A percentile compares a stretch with the other conserved stretches of the same genome.
Conservation (phyloP, 805 yeast species). For the Myxozyma udenii region DNA sequence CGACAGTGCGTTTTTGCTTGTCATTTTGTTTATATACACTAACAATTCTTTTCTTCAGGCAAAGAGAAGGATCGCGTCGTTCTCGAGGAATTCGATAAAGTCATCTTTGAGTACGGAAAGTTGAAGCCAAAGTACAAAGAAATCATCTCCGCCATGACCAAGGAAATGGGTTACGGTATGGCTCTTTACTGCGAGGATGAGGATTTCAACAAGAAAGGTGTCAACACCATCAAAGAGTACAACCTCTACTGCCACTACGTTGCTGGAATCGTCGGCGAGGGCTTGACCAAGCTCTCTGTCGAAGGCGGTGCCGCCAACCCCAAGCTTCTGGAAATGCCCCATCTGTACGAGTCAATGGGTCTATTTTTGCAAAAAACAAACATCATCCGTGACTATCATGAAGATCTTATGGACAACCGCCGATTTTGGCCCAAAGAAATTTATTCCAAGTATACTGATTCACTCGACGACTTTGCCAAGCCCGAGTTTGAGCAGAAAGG, state of each 20-base stretch:
- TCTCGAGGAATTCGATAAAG: slow-evolving; percentile 68
- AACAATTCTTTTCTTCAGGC: slow-evolving; percentile 37
- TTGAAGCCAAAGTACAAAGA: slow-evolving; percentile 74
- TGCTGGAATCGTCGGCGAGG: slow-evolving; percentile 97
- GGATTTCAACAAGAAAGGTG: slow-evolving; percentile 74
- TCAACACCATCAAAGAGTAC: slow-evolving; percentile 73
- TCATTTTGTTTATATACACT: background rate
- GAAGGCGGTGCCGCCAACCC: slow-evolving; percentile 67
- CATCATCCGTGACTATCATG: slow-evolving; percentile 91
- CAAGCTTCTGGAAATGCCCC: slow-evolving; percentile 51
- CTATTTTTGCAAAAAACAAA: slow-evolving; percentile 91
- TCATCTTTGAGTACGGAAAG: slow-evolving; percentile 67
- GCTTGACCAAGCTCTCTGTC: slow-evolving; percentile 77
- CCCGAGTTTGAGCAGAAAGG: slow-evolving; percentile 54
- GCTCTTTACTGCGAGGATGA: slow-evolving; percentile 78
- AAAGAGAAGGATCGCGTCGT: slow-evolving; percentile 80
- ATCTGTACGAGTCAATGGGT: slow-evolving; percentile 78
- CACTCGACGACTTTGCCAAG: slow-evolving; percentile 55
- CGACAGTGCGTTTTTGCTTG: slow-evolving; percentile 44
- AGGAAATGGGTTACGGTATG: slow-evolving; percentile 96
- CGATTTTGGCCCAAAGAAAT: slow-evolving; percentile 95
- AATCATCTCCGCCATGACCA: slow-evolving; percentile 71
- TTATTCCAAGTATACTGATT: slow-evolving; percentile 76
- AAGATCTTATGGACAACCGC: slow-evolving; percentile 87
- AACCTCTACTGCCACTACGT: slow-evolving; percentile 94